Conservation (phyloP, 306 rosid species). For the Cicer bijugum region DNA sequence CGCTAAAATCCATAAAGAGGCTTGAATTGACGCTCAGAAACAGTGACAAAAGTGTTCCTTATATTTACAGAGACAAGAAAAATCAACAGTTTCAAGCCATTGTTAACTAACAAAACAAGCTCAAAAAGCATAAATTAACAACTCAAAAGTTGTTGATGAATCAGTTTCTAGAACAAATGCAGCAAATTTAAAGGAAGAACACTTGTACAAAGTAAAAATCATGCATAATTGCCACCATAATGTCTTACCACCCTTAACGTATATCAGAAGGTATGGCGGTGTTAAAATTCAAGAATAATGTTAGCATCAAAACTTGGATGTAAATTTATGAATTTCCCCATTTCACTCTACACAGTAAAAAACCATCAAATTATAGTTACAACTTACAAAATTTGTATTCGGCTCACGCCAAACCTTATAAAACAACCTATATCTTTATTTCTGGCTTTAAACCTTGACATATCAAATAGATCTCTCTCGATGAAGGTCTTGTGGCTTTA, state of each 20-base stretch:
- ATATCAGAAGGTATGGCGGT: neutral
- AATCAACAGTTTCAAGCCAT: neutral
- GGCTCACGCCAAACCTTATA: neutral
- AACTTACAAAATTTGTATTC: conserved; percentile 40
- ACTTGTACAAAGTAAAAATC: no score
- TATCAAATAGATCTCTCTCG: conserved; percentile 91
- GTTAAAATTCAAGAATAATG: neutral
- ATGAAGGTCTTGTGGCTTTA: conserved; percentile 89
- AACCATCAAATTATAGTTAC: neutral
- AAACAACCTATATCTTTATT: conserved; percentile 44
- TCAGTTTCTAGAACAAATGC: neutral
- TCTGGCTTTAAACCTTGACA: conserved; percentile 70
- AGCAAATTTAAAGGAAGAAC: neutral
- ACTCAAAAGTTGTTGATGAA: neutral
- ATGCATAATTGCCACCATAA: neutral
- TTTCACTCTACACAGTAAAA: neutral
- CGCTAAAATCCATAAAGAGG: neutral
- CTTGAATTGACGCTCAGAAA: neutral
- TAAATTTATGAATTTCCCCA: conserved; percentile 3
- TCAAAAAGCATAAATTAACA: neutral
- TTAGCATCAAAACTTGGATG: conserved; percentile 12
- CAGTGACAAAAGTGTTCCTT: neutral
- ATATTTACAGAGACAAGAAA: neutral
- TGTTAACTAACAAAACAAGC: neutral
- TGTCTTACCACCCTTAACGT: neutral